phyloP scores from a whole-genome alignment of 495 filamentous ascomycete species.

The Aspergillus bridgeri region DNA sequence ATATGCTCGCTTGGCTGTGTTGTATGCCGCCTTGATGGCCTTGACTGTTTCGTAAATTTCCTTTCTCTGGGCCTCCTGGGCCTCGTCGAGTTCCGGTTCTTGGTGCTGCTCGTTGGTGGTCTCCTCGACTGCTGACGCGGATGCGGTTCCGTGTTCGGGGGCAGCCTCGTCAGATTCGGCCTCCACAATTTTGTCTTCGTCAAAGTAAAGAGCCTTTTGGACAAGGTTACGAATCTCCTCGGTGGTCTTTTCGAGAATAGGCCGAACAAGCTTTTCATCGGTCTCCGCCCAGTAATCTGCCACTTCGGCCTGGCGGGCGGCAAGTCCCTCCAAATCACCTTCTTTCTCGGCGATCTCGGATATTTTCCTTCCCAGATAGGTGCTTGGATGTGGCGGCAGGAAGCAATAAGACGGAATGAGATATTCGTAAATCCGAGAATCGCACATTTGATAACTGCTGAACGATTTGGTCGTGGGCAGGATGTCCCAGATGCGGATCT shows the following conservation, averaged over 20 bases:
- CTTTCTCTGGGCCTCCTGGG: constrained; percentile 27
- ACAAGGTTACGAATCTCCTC: constrained; percentile 41
- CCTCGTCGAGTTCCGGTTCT: constrained; percentile 4
- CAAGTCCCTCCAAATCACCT: constrained; percentile 63
- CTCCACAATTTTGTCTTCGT: constrained; percentile 22
- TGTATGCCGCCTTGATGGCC: constrained; percentile 71
- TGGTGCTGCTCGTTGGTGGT: background rate
- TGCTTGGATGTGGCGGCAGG: constrained; percentile 84
- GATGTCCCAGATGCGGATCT: constrained; percentile 93
- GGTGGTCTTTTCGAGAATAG: constrained; percentile 60
- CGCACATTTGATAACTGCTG: constrained; percentile 87
- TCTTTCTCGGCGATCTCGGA: constrained; percentile 66
- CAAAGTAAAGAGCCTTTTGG: constrained; percentile 36
- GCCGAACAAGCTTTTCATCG: constrained; percentile 71
- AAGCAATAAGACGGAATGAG: constrained; percentile 88
- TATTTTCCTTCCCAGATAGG: constrained; percentile 77
- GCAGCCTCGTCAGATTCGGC: constrained; percentile 13
- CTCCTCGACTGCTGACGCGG: constrained; percentile 10
- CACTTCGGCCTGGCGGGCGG: constrained; percentile 69
- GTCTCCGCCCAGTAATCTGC: constrained; percentile 74
- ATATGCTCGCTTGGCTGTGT: constrained; percentile 73
- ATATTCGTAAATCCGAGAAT: constrained; percentile 95
- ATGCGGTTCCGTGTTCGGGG: too few relatives aligned
- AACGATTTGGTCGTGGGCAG: constrained; percentile 80
- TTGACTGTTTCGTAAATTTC: constrained; percentile 61